A percentile compares a stretch with the other conserved stretches of the same genome.
Evolutionary conservation across 1,284 basidiomycete genomes (phyloP).

Genomic region (Melanopsichium pennsylvanicum): DNA sequence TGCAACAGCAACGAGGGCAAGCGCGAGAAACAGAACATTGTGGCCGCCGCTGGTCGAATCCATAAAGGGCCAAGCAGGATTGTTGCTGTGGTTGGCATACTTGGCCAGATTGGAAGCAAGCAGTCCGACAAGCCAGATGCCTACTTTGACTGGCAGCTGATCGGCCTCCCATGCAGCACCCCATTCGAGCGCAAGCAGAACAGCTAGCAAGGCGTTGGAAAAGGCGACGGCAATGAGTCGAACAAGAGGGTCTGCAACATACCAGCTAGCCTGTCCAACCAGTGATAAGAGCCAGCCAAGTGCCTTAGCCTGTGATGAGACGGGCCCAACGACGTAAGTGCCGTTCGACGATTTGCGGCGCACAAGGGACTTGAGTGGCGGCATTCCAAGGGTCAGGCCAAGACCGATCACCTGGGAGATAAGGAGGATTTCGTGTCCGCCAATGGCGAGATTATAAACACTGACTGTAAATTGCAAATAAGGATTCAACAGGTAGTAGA

Average conservation of each 20-base stretch:
- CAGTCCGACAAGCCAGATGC: constrained; percentile 55
- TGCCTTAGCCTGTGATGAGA: constrained; percentile 25
- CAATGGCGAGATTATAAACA: constrained; percentile 60
- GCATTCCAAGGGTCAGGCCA: constrained; percentile 25
- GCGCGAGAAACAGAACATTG: constrained; percentile 37
- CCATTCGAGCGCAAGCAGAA: constrained; percentile 52
- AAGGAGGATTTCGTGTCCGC: constrained; percentile 58
- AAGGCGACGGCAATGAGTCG: constrained; percentile 45
- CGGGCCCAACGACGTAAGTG: constrained; percentile 17
- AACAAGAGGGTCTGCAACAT: constrained; percentile 24
- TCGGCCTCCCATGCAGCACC: constrained; percentile 54
- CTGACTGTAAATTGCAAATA: constrained; percentile 24
- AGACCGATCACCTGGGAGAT: constrained; percentile 52
- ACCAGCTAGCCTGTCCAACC: constrained; percentile 45
- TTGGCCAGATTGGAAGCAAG: constrained; percentile 51
- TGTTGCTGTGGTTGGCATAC: constrained; percentile 63
- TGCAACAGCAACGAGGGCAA: constrained; percentile 34
- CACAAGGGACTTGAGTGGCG: constrained; percentile 29
- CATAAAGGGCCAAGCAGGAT: constrained; percentile 60
- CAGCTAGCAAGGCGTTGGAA: constrained; percentile 38
- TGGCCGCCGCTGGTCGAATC: constrained; percentile 57
- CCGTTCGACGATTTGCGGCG: constrained; percentile 12
- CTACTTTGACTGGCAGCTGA: constrained; percentile 31
- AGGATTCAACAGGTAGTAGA: too few species aligned
- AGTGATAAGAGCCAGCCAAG: constrained; percentile 42